Conservation (phyloP, 192 early-diverging fungal genomes). For the Dissophora ornata region DNA sequence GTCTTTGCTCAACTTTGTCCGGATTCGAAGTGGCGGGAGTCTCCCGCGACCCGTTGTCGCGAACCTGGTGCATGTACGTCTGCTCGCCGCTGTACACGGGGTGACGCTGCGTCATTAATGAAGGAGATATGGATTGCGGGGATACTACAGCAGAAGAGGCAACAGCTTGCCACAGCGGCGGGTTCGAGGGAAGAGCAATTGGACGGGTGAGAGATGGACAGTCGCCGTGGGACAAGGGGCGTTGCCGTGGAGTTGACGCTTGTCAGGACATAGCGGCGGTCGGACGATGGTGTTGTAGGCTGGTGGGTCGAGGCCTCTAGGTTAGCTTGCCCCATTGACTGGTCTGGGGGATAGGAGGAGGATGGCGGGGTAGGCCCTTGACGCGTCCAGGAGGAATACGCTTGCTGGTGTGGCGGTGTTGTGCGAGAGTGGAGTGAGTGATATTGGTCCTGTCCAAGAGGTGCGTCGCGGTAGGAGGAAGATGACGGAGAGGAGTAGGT, state of each 20-base stretch:
- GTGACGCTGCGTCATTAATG: constrained; percentile 5
- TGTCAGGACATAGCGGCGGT: constrained; percentile 40
- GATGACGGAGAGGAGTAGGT: too few relatives aligned
- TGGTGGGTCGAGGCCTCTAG: constrained; percentile 9
- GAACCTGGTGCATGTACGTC: not conserved
- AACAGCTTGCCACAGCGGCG: too few relatives aligned
- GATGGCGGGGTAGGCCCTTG: not conserved
- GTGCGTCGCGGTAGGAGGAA: not conserved
- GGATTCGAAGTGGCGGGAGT: constrained; percentile 28
- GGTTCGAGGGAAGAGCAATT: too few relatives aligned
- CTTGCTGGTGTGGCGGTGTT: not conserved
- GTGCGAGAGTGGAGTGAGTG: not conserved
- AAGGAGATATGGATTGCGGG: not conserved
- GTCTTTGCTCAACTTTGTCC: constrained; percentile 34
- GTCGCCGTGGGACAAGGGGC: not conserved
- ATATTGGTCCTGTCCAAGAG: not conserved
- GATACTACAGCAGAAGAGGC: too few relatives aligned
- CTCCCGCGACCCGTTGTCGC: not conserved
- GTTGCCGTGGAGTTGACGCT: constrained; percentile 20
- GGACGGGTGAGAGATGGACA: constrained; percentile 3
- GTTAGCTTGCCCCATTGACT: not conserved
- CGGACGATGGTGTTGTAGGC: not conserved
- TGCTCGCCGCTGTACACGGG: not conserved
- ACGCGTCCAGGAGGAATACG: not conserved
- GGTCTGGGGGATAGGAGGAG: constrained; percentile 1